Evolutionary conservation across 805 yeast species (phyloP), one percentile per base, ranked within the genome.

Genomic region (Metschnikowia gruessii): DNA sequence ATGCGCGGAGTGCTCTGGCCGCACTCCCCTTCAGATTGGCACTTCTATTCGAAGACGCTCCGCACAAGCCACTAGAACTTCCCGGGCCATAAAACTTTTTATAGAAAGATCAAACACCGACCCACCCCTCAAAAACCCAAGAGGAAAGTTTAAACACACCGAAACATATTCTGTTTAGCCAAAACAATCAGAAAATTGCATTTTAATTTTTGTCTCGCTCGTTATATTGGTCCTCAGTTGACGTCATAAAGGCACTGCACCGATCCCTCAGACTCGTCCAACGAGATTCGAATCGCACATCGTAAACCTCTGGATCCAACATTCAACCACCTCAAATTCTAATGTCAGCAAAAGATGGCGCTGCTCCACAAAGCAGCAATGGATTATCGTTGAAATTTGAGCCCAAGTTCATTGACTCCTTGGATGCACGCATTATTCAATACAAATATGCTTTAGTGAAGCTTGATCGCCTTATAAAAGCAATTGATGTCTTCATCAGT

Each of bases 341-440:
- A 16, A 39, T 39, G 42, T 29, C 42, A 3, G 42, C 10, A 19
- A 39, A 39, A 30, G 9, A 28, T 29, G 28, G 21, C 11, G 18
- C 18, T 19, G 35, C n/a, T 29, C 28, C 42, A 6, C 17, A 29
- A 21, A 18, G 35, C 21, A 22, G 17, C 4, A 16, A 28, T 15
- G 45, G 26, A 18, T 12, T 15, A 11, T n/a, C 22, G 10, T 36
- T 45, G 30, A 36, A 37, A n/a, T 41, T 46, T 16, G 44, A 40
- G 31, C 52, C 52, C 5, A 30, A 42, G 17, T 40, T 35, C 15
- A 36, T 55, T 36, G 78, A 75, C 54, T 66, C 77, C 1, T 65
- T 74, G 40, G 89, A 83, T 52, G 79, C 81, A 12, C 75, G 76
- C 50, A 69, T 81, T 18, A 61, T 83, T 3, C 87, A 84, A 59